These are phyloP conservation scores for Aspergillus aculeatinus DNA, from an alignment of 2,329 filamentous ascomycete species.

Conservation along the genomic window DNA sequence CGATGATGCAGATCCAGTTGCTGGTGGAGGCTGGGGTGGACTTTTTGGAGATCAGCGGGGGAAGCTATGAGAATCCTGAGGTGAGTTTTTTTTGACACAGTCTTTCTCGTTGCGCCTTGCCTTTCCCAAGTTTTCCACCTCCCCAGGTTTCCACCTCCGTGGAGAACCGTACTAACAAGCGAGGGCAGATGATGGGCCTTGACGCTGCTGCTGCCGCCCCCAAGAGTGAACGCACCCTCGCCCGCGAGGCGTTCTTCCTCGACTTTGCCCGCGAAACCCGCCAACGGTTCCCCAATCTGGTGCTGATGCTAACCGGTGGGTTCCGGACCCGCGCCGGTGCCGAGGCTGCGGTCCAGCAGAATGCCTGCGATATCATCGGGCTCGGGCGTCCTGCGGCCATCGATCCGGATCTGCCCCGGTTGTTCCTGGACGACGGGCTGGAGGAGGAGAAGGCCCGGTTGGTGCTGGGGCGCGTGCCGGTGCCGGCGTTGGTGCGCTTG, in stretches of 20 bases:
- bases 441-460: constrained; percentile 26
- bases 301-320: constrained; percentile 62
- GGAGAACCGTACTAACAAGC: neutral
- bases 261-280: constrained; percentile 61
- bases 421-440: constrained; percentile 31
- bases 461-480: constrained; percentile 24
- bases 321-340: constrained; percentile 57
- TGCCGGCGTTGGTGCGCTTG: constrained; percentile 24
- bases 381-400: constrained; percentile 50
- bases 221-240: constrained; percentile 47
- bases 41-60: constrained; percentile 68
- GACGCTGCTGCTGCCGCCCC: constrained; percentile 1
- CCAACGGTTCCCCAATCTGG: constrained; percentile 43
- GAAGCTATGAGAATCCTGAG: constrained; percentile 56
- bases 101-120: neutral
- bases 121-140: too few species aligned
- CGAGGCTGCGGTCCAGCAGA: constrained; percentile 48
- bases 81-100: constrained; percentile 30
- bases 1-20: constrained; percentile 58
- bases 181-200: constrained; percentile 37
- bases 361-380: constrained; percentile 52
- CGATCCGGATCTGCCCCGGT: constrained; percentile 43
- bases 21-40: constrained; percentile 51
- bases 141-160: neutral
- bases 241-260: constrained; percentile 67